These are phyloP conservation scores for Ophiobolus disseminans DNA, from an alignment of 2,329 filamentous ascomycete species.

Conservation along the genomic window DNA sequence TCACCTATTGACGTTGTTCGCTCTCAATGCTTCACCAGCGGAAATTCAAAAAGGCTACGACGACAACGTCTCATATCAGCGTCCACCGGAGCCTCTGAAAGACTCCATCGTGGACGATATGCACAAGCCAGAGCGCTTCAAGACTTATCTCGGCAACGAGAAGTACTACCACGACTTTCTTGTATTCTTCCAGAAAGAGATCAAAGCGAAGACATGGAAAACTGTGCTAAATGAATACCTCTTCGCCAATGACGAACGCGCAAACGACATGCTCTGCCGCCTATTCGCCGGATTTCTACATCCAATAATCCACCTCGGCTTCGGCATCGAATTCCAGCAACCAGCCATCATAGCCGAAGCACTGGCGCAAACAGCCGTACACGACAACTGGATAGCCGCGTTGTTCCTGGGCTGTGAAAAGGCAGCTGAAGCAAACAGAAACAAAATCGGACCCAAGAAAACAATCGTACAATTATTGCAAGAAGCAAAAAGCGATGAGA, in stretches of 20 bases:
- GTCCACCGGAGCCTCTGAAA: constrained; percentile 58
- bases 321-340: constrained; percentile 82
- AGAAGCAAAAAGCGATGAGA: constrained; percentile 63
- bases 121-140: constrained; percentile 63
- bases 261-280: constrained; percentile 72
- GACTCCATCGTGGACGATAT: constrained; percentile 63
- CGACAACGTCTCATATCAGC: constrained; percentile 71
- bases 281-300: constrained; percentile 76
- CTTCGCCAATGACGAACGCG: constrained; percentile 69
- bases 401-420: constrained; percentile 65
- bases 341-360: constrained; percentile 81
- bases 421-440: constrained; percentile 45
- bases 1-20: constrained; percentile 77
- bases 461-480: constrained; percentile 67
- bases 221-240: constrained; percentile 70
- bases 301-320: constrained; percentile 84
- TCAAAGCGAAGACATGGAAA: constrained; percentile 69
- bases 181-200: constrained; percentile 76
- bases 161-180: constrained; percentile 76
- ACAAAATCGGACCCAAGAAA: constrained; percentile 25
- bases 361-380: constrained; percentile 77
- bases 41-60: constrained; percentile 70
- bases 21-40: constrained; percentile 69
- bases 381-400: constrained; percentile 62
- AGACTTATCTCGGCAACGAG: constrained; percentile 67